Evolutionary conservation across 2,329 filamentous ascomycete species (phyloP).

Genomic region (Sphaerulina vaccinii): DNA sequence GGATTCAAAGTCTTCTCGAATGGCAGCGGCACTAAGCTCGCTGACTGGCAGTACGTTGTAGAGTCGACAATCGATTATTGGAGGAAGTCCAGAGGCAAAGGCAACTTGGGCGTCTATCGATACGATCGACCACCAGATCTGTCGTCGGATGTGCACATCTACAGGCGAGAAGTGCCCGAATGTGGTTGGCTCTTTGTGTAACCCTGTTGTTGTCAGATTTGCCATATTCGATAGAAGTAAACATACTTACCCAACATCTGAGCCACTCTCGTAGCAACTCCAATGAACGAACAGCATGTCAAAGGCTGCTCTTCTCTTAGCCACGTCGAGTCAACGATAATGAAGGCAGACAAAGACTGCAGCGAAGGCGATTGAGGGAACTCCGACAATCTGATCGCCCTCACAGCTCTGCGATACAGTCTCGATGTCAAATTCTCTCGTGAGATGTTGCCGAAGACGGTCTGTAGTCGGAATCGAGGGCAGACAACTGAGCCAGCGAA

Average conservation of each 20-base stretch:
- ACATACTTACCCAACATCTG: conserved; percentile 44
- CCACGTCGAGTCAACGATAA: conserved; percentile 38
- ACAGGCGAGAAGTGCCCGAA: conserved; percentile 45
- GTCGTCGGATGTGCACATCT: conserved; percentile 47
- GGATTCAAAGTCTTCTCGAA: conserved; percentile 44
- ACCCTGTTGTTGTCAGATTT: conserved; percentile 24
- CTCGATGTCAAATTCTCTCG: conserved; percentile 24
- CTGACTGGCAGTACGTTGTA: conserved; percentile 49
- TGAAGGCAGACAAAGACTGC: conserved; percentile 47
- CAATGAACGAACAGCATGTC: conserved; percentile 50
- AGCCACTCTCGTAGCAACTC: conserved; percentile 47
- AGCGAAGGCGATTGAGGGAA: conserved; percentile 49
- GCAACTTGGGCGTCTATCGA: conserved; percentile 51
- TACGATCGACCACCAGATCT: conserved; percentile 52
- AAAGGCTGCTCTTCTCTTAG: conserved; percentile 51
- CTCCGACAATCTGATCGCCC: conserved; percentile 25
- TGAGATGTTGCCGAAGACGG: conserved; percentile 24
- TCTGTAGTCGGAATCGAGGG: conserved; percentile 21
- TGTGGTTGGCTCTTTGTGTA: conserved; percentile 50
- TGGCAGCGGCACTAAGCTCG: conserved; percentile 32
- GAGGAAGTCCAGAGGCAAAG: conserved; percentile 49
- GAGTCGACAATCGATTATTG: conserved; percentile 46
- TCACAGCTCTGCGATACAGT: conserved; percentile 24
- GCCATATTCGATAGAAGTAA: not conserved
- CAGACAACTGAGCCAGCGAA: conserved; percentile 29